Evolutionary conservation across 2,329 filamentous ascomycete genomes (phyloP).

Genomic region (Aspergillus sp.): DNA sequence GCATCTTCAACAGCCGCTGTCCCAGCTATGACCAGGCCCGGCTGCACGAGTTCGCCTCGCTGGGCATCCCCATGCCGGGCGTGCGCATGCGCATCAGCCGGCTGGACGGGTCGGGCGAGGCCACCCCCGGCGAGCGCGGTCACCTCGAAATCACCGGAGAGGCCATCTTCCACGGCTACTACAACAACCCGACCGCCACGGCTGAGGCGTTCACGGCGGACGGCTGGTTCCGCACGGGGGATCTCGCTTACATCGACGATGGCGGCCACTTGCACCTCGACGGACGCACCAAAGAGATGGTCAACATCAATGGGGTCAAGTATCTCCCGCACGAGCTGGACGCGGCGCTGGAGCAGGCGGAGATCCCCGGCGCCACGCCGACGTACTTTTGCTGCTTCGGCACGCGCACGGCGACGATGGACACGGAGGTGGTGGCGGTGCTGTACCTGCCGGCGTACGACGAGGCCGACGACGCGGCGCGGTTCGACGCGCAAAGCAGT

Average conservation of each 20-base stretch:
- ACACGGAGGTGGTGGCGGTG: conserved; percentile 40
- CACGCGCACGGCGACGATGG: conserved; percentile 16
- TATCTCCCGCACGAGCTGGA: conserved; percentile 39
- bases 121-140: conserved; percentile 8
- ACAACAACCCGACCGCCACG: conserved; percentile 27
- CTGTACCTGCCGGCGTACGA: conserved; percentile 33
- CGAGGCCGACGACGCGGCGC: conserved; percentile 5
- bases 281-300: conserved; percentile 37
- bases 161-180: conserved; percentile 26
- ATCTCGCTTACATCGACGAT: conserved; percentile 12
- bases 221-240: conserved; percentile 31
- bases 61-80: conserved; percentile 19
- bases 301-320: conserved; percentile 51
- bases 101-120: background rate
- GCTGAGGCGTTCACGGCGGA: conserved; percentile 24
- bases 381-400: conserved; percentile 42
- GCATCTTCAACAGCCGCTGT: conserved; percentile 39
- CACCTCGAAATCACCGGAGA: conserved; percentile 21
- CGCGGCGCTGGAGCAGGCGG: conserved; percentile 34
- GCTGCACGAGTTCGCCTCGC: conserved; percentile 16
- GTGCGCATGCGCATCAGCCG: conserved; percentile 18
- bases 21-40: conserved; percentile 38
- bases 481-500: conserved; percentile 7
- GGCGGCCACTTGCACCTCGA: conserved; percentile 8
- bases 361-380: conserved; percentile 20